Evolutionary conservation across 2,329 filamentous ascomycete genomes (phyloP).

Genomic region (Phaeophleospora eucalypticola): DNA sequence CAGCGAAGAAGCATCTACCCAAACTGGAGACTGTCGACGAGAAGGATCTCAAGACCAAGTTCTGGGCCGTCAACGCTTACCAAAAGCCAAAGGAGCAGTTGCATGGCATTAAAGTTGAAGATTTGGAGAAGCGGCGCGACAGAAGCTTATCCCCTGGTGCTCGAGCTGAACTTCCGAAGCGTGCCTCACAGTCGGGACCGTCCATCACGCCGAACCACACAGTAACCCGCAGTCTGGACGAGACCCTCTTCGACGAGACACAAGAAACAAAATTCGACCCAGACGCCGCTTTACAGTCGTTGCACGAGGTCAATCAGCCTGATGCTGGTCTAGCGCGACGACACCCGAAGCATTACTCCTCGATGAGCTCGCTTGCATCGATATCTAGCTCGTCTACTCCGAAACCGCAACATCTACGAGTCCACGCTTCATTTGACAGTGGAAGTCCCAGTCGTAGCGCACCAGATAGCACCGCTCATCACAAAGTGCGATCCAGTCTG

Average conservation of each 20-base stretch:
- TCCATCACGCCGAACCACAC: slow-evolving; percentile 9
- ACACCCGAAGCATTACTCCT: slow-evolving; percentile 21
- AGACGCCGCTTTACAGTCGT: slow-evolving; percentile 9
- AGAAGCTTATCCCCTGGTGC: slow-evolving; percentile 1
- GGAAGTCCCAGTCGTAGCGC: not conserved
- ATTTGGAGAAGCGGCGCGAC: slow-evolving; percentile 30
- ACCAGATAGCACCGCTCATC: not conserved
- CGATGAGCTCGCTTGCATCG: slow-evolving; percentile 19
- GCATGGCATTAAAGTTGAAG: slow-evolving; percentile 51
- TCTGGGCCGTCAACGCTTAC: slow-evolving; percentile 51
- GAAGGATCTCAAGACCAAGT: slow-evolving; percentile 51
- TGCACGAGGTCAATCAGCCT: slow-evolving; percentile 6
- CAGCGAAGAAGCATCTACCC: slow-evolving; percentile 52
- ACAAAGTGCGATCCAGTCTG: not conserved
- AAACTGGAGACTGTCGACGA: slow-evolving; percentile 49
- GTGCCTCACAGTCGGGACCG: not conserved
- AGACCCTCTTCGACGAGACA: slow-evolving; percentile 26
- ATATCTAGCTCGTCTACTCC: slow-evolving; percentile 4
- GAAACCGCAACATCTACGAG: not conserved
- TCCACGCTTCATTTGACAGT: not conserved
- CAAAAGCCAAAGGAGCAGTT: slow-evolving; percentile 48
- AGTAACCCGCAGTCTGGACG: slow-evolving; percentile 17
- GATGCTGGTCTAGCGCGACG: slow-evolving; percentile 1
- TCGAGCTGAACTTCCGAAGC: not conserved
- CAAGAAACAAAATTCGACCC: slow-evolving; percentile 22